phyloP scores from a whole-genome alignment of 2,329 filamentous ascomycete species.

The Arthrobotrys iridis region DNA sequence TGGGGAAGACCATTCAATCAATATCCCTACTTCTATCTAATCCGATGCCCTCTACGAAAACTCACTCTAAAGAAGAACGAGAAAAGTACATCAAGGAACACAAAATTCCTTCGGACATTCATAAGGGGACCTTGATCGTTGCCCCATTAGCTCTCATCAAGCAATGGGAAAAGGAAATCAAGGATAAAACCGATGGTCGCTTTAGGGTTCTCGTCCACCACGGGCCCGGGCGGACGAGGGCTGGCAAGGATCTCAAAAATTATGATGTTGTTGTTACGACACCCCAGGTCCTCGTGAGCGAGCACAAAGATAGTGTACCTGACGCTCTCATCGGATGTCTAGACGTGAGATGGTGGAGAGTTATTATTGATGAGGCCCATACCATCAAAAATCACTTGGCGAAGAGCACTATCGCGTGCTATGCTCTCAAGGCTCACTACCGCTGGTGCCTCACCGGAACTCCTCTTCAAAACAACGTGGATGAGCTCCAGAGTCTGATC shows the following conservation, averaged over 20 bases:
- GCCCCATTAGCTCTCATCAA: slow-evolving; percentile 93
- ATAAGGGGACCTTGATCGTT: slow-evolving; percentile 87
- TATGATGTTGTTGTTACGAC: slow-evolving; percentile 98
- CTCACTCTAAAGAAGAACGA: slow-evolving; percentile 64
- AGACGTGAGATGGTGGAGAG: slow-evolving; percentile 90
- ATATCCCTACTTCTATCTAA: slow-evolving; percentile 89
- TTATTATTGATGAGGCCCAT: slow-evolving; percentile 95
- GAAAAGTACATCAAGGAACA: slow-evolving; percentile 65
- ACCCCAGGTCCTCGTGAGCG: slow-evolving; percentile 93
- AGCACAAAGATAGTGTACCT: slow-evolving; percentile 78
- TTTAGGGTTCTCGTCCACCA: slow-evolving; percentile 90
- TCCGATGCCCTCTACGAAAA: slow-evolving; percentile 72
- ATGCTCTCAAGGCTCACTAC: slow-evolving; percentile 83
- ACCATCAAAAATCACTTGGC: slow-evolving; percentile 98
- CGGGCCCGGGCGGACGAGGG: slow-evolving; percentile 83
- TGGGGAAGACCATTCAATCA: slow-evolving; percentile 95
- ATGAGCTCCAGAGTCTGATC: slow-evolving; percentile 93
- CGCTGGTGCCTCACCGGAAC: slow-evolving; percentile 97
- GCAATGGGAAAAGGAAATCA: slow-evolving; percentile 95
- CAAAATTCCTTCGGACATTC: slow-evolving; percentile 74
- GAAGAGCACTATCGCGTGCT: slow-evolving; percentile 93
- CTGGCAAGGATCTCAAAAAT: slow-evolving; percentile 76
- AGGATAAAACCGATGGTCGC: slow-evolving; percentile 79
- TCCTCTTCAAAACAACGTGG: slow-evolving; percentile 97
- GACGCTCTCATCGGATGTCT: slow-evolving; percentile 75